These are phyloP conservation scores for Antitrichia curtipendula DNA, from an alignment of 225 moss, liverwort and hornwort genomes.

Conservation along the genomic window DNA sequence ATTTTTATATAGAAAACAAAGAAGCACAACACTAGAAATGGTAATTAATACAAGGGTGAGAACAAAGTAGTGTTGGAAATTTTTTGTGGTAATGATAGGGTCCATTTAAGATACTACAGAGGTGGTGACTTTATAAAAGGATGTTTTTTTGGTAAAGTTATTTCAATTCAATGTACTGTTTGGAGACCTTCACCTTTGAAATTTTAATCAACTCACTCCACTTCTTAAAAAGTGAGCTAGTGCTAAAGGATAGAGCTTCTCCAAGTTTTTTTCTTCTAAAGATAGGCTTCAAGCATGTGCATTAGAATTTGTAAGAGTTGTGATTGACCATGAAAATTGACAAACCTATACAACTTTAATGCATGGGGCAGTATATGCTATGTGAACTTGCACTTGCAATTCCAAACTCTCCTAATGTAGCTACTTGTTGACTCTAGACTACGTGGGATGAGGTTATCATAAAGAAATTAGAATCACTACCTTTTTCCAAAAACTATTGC, in stretches of 20 bases:
- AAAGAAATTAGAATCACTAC: neutral
- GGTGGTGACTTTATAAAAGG: neutral
- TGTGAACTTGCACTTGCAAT: neutral
- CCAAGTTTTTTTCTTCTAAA: accelerated
- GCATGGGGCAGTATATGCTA: accelerated
- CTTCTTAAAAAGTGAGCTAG: too few relatives aligned
- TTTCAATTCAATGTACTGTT: neutral
- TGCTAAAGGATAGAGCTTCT: neutral
- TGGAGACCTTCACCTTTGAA: neutral
- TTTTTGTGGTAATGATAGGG: neutral
- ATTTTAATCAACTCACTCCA: neutral
- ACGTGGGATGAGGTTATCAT: neutral
- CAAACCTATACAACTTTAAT: neutral
- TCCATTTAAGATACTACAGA: neutral
- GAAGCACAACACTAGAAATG: neutral
- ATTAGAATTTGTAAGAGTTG: neutral
- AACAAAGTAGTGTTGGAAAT: neutral
- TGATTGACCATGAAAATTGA: neutral
- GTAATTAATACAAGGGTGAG: neutral
- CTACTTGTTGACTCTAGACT: neutral
- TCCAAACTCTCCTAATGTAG: neutral
- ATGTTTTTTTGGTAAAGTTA: accelerated
- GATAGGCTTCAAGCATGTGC: accelerated
- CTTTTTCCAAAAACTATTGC: neutral
- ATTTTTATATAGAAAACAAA: neutral